Conservation (phyloP, 148 eudicot genomes). For the Silene latifolia region DNA sequence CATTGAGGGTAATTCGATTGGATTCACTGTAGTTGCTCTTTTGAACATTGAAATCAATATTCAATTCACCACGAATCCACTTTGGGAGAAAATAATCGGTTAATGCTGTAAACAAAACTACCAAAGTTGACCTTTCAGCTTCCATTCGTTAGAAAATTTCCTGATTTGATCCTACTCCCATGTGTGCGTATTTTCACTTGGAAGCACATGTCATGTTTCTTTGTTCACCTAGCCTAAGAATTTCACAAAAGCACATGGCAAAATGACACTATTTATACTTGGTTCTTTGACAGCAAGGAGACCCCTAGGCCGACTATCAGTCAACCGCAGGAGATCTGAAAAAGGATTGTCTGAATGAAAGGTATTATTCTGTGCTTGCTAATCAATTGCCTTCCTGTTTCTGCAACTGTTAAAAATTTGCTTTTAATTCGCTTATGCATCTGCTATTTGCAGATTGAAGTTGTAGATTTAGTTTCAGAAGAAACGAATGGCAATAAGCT, state of each 20-base stretch:
- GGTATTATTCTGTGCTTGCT: constrained; percentile 30
- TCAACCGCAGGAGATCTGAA: constrained; percentile 73
- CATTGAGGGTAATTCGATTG: no score
- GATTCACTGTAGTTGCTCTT: no score
- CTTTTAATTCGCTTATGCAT: background rate
- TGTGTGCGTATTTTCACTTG: background rate
- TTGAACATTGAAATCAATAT: no score
- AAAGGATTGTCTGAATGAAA: constrained; percentile 64
- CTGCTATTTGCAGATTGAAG: constrained; percentile 67
- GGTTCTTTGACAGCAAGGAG: constrained; percentile 67
- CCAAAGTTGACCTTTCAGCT: no score
- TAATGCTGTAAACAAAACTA: no score
- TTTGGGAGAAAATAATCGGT: no score
- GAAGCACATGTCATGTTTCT: background rate
- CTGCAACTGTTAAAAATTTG: background rate
- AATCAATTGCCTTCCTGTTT: background rate
- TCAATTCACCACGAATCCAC: no score
- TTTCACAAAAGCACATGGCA: background rate
- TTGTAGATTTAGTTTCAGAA: constrained; percentile 75
- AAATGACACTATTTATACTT: background rate
- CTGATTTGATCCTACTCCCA: no score
- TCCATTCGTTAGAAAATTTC: no score
- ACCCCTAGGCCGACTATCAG: constrained; percentile 81
- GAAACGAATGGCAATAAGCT: constrained; percentile 65
- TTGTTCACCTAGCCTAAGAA: background rate